Conservation (phyloP, 306 rosid genomes). For the Fagus crenata region DNA sequence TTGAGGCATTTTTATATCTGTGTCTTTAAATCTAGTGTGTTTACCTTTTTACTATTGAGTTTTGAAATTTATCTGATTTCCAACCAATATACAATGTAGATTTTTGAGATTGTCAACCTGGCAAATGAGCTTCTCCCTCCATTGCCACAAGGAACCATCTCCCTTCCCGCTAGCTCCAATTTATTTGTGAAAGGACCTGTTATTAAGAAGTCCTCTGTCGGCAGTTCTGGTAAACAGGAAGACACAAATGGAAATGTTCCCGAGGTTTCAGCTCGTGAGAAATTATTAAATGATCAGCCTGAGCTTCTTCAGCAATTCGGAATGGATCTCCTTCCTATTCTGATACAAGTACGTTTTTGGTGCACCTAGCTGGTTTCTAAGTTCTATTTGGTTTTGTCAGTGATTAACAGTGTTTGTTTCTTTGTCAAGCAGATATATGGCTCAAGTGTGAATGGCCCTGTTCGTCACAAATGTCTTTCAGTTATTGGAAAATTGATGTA, state of each 20-base stretch:
- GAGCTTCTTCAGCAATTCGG: constrained; percentile 91
- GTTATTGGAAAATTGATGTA: constrained; percentile 93
- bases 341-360: constrained; percentile 66
- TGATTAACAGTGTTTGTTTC: constrained; percentile 20
- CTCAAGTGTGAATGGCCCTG: constrained; percentile 95
- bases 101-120: constrained; percentile 93
- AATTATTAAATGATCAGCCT: constrained; percentile 85
- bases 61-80: constrained; percentile 5
- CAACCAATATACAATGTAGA: constrained; percentile 39
- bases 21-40: neutral
- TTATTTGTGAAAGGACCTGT: constrained; percentile 73
- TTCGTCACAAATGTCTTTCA: constrained; percentile 91
- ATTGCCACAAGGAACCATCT: constrained; percentile 87
- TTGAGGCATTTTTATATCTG: neutral
- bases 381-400: constrained; percentile 10
- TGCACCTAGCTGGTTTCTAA: constrained; percentile 16
- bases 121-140: constrained; percentile 98
- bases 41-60: neutral
- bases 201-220: constrained; percentile 61
- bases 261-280: constrained; percentile 86
- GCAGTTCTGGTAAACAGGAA: constrained; percentile 79
- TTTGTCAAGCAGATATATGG: constrained; percentile 77
- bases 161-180: constrained; percentile 70
- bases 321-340: constrained; percentile 89
- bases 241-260: constrained; percentile 60